These are phyloP conservation scores for Cicer arietinum DNA, from an alignment of 306 rosid species.

Conservation along the genomic window DNA sequence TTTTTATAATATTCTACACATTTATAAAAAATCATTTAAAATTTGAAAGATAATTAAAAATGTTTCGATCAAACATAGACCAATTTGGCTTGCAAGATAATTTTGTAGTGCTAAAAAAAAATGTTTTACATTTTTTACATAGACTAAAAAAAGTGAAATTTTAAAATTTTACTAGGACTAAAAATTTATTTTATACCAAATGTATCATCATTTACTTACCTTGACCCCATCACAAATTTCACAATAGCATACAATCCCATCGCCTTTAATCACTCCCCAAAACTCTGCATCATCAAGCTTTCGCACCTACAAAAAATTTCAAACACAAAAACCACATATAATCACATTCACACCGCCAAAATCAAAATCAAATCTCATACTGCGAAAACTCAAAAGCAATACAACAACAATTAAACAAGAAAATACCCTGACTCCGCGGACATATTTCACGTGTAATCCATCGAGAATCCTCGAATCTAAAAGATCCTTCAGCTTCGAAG, in stretches of 20 bases:
- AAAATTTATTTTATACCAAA: too few relatives aligned
- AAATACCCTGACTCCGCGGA: slow-evolving; percentile 63
- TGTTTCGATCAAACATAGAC: too few relatives aligned
- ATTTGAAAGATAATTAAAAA: too few relatives aligned
- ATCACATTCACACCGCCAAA: neutral
- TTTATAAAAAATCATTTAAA: too few relatives aligned
- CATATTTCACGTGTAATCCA: slow-evolving; percentile 65
- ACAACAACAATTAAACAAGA: neutral
- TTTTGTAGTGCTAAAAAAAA: too few relatives aligned
- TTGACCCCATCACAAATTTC: slow-evolving; percentile 56
- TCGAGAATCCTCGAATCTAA: slow-evolving; percentile 73
- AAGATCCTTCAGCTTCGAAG: slow-evolving; percentile 66
- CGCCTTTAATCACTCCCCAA: slow-evolving; percentile 63
- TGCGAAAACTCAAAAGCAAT: neutral
- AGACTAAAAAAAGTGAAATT: too few relatives aligned
- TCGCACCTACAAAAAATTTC: slow-evolving; percentile 54
- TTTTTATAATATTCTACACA: too few relatives aligned
- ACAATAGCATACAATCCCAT: slow-evolving; percentile 64
- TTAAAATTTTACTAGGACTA: too few relatives aligned
- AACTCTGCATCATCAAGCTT: slow-evolving; percentile 50
- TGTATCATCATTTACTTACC: slow-evolving; percentile 51
- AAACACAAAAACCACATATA: neutral
- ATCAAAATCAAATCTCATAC: neutral
- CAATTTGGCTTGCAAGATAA: too few relatives aligned
- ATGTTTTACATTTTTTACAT: too few relatives aligned